Evolutionary conservation across 2,329 filamentous ascomycete species (phyloP).

Genomic region (Neopestalotiopsis sp.): DNA sequence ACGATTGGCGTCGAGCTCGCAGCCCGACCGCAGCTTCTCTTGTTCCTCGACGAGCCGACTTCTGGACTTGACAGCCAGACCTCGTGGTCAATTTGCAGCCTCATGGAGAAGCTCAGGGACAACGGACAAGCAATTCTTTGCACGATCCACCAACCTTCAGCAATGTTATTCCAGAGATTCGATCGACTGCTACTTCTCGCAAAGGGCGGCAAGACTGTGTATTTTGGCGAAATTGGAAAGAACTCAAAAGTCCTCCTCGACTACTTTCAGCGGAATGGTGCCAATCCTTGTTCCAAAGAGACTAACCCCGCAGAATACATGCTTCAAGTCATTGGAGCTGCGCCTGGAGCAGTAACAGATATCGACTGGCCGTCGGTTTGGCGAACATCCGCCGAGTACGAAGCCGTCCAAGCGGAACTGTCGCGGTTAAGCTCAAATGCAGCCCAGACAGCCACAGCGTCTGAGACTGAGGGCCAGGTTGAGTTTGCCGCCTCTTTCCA

Average conservation of each 20-base stretch:
- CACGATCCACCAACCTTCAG: slow-evolving; percentile 65
- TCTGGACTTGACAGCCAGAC: no score
- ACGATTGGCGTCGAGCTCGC: no score
- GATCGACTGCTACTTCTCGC: slow-evolving; percentile 55
- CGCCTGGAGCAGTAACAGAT: slow-evolving; percentile 58
- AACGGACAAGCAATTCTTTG: slow-evolving; percentile 64
- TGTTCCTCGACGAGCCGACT: no score
- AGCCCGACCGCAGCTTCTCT: no score
- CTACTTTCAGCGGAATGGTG: slow-evolving; percentile 58
- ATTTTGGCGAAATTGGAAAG: no score
- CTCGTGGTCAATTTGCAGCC: no score
- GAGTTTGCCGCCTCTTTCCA: no score
- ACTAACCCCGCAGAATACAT: slow-evolving; percentile 61
- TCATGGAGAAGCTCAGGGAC: slow-evolving; percentile 54
- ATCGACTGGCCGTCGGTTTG: slow-evolving; percentile 69
- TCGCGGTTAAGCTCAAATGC: no score
- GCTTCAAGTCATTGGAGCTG: slow-evolving; percentile 61
- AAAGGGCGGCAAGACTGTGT: no score
- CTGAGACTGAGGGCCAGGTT: no score
- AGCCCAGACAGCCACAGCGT: no score
- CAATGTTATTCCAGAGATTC: slow-evolving; percentile 61
- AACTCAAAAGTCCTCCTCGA: slow-evolving; percentile 50
- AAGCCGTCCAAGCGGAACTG: no score
- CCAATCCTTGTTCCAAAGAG: slow-evolving; percentile 48
- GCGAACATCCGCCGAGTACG: slow-evolving; percentile 19